A percentile compares a stretch with the other conserved stretches of the same genome.
Conservation (phyloP, 345 rosid species). For the Eucalyptus erythrocorys region DNA sequence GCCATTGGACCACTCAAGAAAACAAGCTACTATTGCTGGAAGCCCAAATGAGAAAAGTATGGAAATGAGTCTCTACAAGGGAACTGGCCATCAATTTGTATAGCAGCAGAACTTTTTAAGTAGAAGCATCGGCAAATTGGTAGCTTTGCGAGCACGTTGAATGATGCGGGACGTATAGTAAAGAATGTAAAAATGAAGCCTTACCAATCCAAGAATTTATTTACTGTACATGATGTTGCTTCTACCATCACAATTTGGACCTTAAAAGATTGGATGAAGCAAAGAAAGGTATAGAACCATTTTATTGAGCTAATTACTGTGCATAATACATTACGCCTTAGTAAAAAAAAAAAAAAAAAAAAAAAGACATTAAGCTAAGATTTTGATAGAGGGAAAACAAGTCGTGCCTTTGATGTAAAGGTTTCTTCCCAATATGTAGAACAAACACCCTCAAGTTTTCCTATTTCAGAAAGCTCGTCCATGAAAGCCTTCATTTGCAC, state of each 20-base stretch:
- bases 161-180: not conserved
- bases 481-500: constrained; percentile 47
- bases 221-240: not conserved
- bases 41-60: not conserved
- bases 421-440: constrained; percentile 76
- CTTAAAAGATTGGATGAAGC: not conserved
- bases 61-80: not conserved
- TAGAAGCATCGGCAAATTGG: not conserved
- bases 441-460: constrained; percentile 44
- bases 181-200: not conserved
- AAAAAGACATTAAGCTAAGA: not conserved
- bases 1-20: not conserved
- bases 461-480: constrained; percentile 42
- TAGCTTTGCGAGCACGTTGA: not conserved
- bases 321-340: not conserved
- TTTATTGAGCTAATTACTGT: not conserved
- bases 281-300: not conserved
- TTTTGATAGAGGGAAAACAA: not conserved
- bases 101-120: not conserved
- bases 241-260: not conserved
- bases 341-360: no score
- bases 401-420: constrained; percentile 60
- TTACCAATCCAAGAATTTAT: not conserved
- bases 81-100: not conserved
- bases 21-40: not conserved